Percentiles rank a stretch among this genome's conserved stretches.
Evolutionary conservation across 106 monocot species (phyloP).

Genomic region (Dendrobium officinale): DNA sequence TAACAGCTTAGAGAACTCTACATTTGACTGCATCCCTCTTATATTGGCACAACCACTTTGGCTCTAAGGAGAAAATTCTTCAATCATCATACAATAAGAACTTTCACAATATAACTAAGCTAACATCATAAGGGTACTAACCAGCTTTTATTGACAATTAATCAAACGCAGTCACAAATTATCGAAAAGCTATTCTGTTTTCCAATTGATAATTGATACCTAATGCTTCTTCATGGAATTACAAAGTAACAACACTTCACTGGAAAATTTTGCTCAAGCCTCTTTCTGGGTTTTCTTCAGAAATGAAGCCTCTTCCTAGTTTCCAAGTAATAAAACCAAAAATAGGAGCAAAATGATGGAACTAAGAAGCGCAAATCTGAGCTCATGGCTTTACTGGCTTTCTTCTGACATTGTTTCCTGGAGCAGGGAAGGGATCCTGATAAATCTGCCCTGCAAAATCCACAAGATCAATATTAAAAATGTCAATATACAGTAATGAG

Average conservation of each 20-base stretch:
- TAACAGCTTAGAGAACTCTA: too few relatives aligned
- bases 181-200: not conserved
- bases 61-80: too few relatives aligned
- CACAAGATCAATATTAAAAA: not conserved
- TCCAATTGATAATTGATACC: not conserved
- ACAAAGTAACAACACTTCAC: not conserved
- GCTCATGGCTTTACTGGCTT: not conserved
- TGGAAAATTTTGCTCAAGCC: not conserved
- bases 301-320: not conserved
- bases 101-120: too few relatives aligned
- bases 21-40: too few relatives aligned
- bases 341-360: not conserved
- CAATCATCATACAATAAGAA: too few relatives aligned
- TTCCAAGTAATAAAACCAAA: not conserved
- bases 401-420: not conserved
- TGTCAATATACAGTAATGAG: not conserved
- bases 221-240: not conserved
- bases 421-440: not conserved
- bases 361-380: not conserved
- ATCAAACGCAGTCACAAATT: not conserved
- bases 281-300: not conserved
- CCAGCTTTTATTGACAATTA: not conserved
- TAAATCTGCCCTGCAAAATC: not conserved
- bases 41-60: too few relatives aligned
- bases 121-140: too few relatives aligned